Evolutionary conservation across 768 basidiomycete genomes (phyloP), one percentile per base, ranked within the genome.

Genomic region (Brasilioporus rufonigricans): DNA sequence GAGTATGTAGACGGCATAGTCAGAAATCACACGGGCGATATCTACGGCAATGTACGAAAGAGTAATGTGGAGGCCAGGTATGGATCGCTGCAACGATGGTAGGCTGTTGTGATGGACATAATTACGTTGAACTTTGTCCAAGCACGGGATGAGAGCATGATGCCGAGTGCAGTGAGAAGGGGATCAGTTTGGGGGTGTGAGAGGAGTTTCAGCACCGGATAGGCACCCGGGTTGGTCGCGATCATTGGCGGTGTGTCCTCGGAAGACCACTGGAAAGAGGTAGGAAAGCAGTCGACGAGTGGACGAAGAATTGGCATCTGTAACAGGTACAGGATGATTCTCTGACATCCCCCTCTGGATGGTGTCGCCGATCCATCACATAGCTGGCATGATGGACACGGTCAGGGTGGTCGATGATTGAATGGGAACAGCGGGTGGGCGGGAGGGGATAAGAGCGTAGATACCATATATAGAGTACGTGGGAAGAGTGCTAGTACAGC

Each of bases 181-280:
- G 24, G 36, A 43, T 51, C 33, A 43, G 40, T 26, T n/a, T 29
- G 27, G 33, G 9, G 27, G 47, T 44, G 35, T 44, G 58, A 18
- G 44, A 53, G 38, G 45, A 18, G 55, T 56, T 61, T 64, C 59
- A 33, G 51, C 52, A 56, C 57, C 41, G 53, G 61, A 55, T 41
- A 47, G 43, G 32, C 14, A 39, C 29, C 38, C 59, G 61, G 21
- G 46, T 19, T 48, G 38, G 59, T 46, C 53, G 51, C 53, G 51
- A 65, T 59, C 58, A 54, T 35, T 49, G 63, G 63, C 60, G n/a
- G 56, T 59, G 57, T 33, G 41, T 33, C 41, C 41, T 46, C 32
- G 40, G 38, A 35, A 49, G 21, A 29, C 2, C 32, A 35, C 18
- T 36, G 36, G 19, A 45, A 52, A 33, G 51, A 44, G 49, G 43